These are phyloP conservation scores for Periconia digitata DNA, from an alignment of 2,329 filamentous ascomycete genomes.

Conservation along the genomic window DNA sequence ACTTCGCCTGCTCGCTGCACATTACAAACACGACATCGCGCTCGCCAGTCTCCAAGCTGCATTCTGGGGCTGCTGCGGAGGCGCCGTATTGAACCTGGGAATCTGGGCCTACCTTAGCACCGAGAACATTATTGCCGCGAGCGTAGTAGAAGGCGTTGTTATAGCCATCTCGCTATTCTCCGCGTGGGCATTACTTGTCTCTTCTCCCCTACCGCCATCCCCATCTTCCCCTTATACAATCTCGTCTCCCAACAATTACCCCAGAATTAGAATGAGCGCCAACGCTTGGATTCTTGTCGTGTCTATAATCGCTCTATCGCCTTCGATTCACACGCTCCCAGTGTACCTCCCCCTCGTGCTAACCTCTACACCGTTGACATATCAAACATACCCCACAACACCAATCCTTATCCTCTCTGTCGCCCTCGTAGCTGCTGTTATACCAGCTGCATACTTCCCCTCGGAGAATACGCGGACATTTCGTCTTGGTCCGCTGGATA, in stretches of 20 bases:
- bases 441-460: neutral
- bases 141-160: too few species aligned
- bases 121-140: too few species aligned
- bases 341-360: constrained; percentile 6
- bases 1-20: constrained; percentile 17
- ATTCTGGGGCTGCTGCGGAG: too few species aligned
- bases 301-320: too few species aligned
- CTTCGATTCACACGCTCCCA: constrained; percentile 8
- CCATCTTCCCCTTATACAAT: too few species aligned
- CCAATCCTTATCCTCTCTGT: constrained; percentile 4
- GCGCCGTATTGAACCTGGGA: too few species aligned
- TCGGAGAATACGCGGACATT: neutral
- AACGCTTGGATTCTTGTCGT: too few species aligned
- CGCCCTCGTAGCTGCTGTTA: too few species aligned
- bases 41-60: constrained; percentile 40
- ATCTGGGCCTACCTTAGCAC: too few species aligned
- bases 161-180: constrained; percentile 8
- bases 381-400: constrained; percentile 11
- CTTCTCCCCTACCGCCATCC: too few species aligned
- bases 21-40: constrained; percentile 27
- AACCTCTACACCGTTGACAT: constrained; percentile 14
- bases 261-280: constrained; percentile 8
- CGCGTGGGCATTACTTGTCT: too few species aligned
- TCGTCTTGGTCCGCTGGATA: constrained; percentile 10
- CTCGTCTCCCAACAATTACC: too few species aligned